Conservation (phyloP, 495 filamentous ascomycete species). For the Aspergillus cavernicola region DNA sequence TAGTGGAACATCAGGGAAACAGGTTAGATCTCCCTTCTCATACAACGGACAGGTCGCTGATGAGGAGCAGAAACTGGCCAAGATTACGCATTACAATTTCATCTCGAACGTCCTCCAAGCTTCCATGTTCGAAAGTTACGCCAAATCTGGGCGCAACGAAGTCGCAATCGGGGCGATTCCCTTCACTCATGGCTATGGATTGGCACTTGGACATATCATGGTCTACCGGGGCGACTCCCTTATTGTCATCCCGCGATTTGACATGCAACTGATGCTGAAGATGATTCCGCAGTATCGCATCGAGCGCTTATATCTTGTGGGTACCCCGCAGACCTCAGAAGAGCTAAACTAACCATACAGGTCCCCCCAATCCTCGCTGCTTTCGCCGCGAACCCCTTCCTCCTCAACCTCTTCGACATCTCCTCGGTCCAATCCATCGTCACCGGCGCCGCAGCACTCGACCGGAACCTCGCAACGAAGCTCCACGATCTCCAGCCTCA, state of each 20-base stretch:
- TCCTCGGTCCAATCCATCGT: conserved; percentile 9
- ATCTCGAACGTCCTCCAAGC: conserved; percentile 11
- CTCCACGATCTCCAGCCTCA: conserved; percentile 2
- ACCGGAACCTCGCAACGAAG: neutral
- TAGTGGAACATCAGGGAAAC: conserved; percentile 16
- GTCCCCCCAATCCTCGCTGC: conserved; percentile 12
- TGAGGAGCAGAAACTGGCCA: conserved; percentile 7
- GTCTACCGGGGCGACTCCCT: conserved; percentile 7
- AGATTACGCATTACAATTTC: conserved; percentile 13
- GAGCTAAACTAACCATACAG: too few relatives aligned
- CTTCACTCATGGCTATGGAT: conserved; percentile 12
- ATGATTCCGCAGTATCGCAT: conserved; percentile 8
- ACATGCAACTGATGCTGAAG: conserved; percentile 12
- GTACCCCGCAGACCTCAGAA: neutral
- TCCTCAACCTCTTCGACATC: conserved; percentile 8
- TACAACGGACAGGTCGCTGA: neutral
- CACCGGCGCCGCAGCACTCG: conserved; percentile 10
- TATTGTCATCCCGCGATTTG: conserved; percentile 11
- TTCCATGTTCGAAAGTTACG: conserved; percentile 11
- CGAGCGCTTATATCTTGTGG: conserved; percentile 8
- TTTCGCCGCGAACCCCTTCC: conserved; percentile 9
- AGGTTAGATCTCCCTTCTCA: neutral
- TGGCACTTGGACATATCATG: conserved; percentile 4
- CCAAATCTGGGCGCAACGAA: conserved; percentile 7
- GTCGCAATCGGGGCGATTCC: conserved; percentile 9